Conservation (phyloP, 179 eudicot genomes). For the Silene coronaria region DNA sequence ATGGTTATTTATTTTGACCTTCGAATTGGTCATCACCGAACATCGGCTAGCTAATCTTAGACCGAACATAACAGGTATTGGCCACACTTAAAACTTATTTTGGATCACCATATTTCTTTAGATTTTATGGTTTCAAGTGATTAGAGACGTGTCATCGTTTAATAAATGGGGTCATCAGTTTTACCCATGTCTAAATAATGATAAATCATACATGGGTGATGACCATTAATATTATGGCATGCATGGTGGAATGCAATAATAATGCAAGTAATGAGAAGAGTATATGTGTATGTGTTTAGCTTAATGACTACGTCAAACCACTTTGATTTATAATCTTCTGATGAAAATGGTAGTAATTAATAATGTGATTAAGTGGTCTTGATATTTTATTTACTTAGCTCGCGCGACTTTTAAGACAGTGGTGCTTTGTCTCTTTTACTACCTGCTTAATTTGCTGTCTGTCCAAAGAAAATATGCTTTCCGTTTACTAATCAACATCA, state of each 20-base stretch:
- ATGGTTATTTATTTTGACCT: too few relatives aligned
- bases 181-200: neutral
- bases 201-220: neutral
- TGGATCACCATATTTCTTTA: too few relatives aligned
- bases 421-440: slow-evolving; percentile 25
- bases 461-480: neutral
- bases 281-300: slow-evolving; percentile 27
- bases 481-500: neutral
- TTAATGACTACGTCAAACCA: slow-evolving; percentile 24
- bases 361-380: slow-evolving; percentile 8
- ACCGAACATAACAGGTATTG: too few relatives aligned
- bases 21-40: too few relatives aligned
- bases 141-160: too few relatives aligned
- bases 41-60: too few relatives aligned
- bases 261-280: slow-evolving; percentile 27
- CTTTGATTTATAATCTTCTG: neutral
- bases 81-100: too few relatives aligned
- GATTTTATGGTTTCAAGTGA: too few relatives aligned
- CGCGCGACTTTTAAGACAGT: slow-evolving; percentile 31
- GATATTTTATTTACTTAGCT: slow-evolving; percentile 11
- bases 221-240: neutral
- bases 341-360: slow-evolving; percentile 13
- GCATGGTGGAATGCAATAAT: neutral
- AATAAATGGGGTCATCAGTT: too few relatives aligned
- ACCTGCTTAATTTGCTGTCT: slow-evolving; percentile 14